These are phyloP conservation scores for Sequoiadendron giganteum DNA, from an alignment of 75 land plant genomes.

Conservation along the genomic window DNA sequence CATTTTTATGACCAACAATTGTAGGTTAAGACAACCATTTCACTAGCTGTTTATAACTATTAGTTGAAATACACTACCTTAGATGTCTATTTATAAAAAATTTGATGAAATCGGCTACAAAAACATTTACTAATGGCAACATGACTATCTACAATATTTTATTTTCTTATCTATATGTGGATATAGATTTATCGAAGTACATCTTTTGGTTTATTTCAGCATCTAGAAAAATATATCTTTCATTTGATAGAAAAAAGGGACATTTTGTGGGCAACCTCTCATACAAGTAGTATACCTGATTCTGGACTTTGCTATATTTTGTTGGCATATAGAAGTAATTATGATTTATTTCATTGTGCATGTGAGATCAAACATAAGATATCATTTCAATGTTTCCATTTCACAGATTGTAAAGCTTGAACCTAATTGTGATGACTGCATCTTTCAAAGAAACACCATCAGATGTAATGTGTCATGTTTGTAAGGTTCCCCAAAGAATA, in stretches of 20 bases:
- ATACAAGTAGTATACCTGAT: not conserved
- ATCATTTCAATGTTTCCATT: not conserved
- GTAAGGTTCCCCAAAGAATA: not conserved
- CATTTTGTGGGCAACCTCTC: not conserved
- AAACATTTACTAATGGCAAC: too few species aligned
- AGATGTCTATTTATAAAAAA: too few species aligned
- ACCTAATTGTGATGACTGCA: not conserved
- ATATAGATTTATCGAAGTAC: too few species aligned
- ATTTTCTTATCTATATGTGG: too few species aligned
- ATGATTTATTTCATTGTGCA: not conserved
- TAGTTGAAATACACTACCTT: too few species aligned
- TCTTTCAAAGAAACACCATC: not conserved
- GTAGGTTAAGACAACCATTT: too few species aligned
- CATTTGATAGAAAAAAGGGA: not conserved
- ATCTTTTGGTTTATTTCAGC: not conserved
- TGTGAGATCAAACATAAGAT: not conserved
- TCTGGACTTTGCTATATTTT: not conserved
- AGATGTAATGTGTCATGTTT: not conserved
- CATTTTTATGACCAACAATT: too few species aligned
- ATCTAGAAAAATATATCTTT: not conserved
- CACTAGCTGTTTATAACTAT: too few species aligned
- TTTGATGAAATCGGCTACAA: too few species aligned
- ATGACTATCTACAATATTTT: too few species aligned
- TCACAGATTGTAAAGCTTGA: slow-evolving; percentile 1
- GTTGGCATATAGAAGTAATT: not conserved